Percentiles rank a stretch among this genome's conserved stretches.
These are phyloP conservation scores for Rhizopus delemar DNA, from an alignment of 371 early-diverging fungal genomes.

Conservation along the genomic window DNA sequence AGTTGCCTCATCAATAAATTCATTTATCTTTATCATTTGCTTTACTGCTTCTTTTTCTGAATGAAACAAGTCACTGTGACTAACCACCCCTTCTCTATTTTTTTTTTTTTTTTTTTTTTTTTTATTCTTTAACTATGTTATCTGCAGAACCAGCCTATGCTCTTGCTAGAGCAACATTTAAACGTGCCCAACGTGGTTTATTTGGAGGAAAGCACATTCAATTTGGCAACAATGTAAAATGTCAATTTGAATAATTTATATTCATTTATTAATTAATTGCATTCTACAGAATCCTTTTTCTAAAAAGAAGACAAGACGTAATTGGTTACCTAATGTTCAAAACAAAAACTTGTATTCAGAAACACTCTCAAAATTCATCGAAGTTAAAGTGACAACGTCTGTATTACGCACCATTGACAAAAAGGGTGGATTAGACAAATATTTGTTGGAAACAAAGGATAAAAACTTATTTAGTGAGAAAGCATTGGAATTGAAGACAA, in stretches of 20 bases:
- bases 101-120: constrained; percentile 13
- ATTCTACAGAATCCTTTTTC: constrained; percentile 60
- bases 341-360: constrained; percentile 71
- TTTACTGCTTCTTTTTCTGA: too few relatives aligned
- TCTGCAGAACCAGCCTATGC: constrained; percentile 50
- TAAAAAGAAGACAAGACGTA: constrained; percentile 78
- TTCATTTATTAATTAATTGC: too few relatives aligned
- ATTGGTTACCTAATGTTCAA: constrained; percentile 83
- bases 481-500: constrained; percentile 38
- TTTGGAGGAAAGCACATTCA: constrained; percentile 73
- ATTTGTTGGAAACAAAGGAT: constrained; percentile 71
- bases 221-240: constrained; percentile 75
- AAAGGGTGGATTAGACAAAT: constrained; percentile 84
- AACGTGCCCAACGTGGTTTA: constrained; percentile 64
- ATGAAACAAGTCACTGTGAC: neutral
- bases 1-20: too few relatives aligned
- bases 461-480: constrained; percentile 61
- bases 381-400: constrained; percentile 69
- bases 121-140: constrained; percentile 26
- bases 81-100: constrained; percentile 1
- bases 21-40: too few relatives aligned
- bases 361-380: constrained; percentile 57
- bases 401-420: constrained; percentile 82
- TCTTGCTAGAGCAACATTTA: constrained; percentile 63
- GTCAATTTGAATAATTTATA: too few relatives aligned